Conservation (phyloP, 768 basidiomycete genomes). For the Boletus rubropictus region DNA sequence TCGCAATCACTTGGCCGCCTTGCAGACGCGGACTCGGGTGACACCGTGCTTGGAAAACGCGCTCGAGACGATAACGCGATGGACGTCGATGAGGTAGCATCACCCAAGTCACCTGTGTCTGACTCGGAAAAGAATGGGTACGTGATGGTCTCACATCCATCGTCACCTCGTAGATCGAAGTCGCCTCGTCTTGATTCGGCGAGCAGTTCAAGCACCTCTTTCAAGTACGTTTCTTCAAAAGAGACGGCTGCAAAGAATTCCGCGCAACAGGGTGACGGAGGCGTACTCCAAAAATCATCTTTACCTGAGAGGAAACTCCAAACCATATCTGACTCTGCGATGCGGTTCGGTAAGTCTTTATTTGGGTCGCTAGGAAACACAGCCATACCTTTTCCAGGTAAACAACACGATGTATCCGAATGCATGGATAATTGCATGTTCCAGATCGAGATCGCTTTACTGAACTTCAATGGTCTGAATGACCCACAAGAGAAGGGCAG, state of each 20-base stretch:
- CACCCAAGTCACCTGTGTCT: slow-evolving; percentile 26
- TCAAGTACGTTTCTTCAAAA: slow-evolving; percentile 18
- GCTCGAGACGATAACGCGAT: slow-evolving; percentile 43
- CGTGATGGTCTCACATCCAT: slow-evolving; percentile 36
- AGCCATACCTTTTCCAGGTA: slow-evolving; percentile 44
- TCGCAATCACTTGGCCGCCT: slow-evolving; percentile 32
- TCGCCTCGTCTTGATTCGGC: slow-evolving; percentile 29
- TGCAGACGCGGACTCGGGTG: slow-evolving; percentile 31
- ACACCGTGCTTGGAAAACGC: slow-evolving; percentile 67
- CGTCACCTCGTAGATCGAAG: slow-evolving; percentile 34
- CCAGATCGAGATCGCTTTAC: slow-evolving; percentile 89
- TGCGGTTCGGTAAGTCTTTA: slow-evolving; percentile 77
- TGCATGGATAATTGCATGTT: slow-evolving; percentile 99
- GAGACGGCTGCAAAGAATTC: slow-evolving; percentile 31
- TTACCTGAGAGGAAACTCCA: slow-evolving; percentile 50
- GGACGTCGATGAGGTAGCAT: slow-evolving; percentile 48
- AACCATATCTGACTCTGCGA: slow-evolving; percentile 61
- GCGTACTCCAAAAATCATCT: slow-evolving; percentile 43
- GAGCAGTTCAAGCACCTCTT: slow-evolving; percentile 28
- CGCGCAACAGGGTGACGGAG: slow-evolving; percentile 17
- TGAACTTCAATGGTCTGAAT: slow-evolving; percentile 54
- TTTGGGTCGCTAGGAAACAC: background rate
- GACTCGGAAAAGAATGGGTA: slow-evolving; percentile 41
- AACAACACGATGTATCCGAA: slow-evolving; percentile 97
- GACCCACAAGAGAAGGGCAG: slow-evolving; percentile 58